phyloP scores from a whole-genome alignment of 192 early-diverging fungal species.

The Lobulomyces angularis region DNA sequence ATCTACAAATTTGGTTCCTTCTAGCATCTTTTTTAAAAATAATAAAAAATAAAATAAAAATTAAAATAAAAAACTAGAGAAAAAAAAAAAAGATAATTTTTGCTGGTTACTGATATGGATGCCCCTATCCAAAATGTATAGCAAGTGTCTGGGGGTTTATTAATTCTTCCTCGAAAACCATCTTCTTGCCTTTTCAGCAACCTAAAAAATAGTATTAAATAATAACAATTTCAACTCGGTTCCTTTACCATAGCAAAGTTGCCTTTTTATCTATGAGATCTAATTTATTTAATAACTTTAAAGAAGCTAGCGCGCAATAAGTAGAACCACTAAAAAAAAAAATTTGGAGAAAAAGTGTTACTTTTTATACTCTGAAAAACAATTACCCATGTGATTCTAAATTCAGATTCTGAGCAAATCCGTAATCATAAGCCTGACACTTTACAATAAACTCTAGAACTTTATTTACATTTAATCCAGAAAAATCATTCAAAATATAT shows the following conservation, averaged over 20 bases:
- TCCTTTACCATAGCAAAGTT: conserved; percentile 29
- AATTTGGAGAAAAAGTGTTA: too few relatives aligned
- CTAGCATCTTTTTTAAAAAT: conserved; percentile 33
- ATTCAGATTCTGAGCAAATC: conserved; percentile 62
- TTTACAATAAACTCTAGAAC: conserved; percentile 45
- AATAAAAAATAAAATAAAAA: conserved; percentile 6
- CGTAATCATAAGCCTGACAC: conserved; percentile 59
- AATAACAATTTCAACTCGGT: too few relatives aligned
- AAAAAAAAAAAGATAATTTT: neutral
- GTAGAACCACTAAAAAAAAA: conserved; percentile 78
- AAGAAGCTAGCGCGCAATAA: conserved; percentile 77
- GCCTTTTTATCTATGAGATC: conserved; percentile 13
- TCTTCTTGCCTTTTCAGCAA: conserved; percentile 57
- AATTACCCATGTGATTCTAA: conserved; percentile 68
- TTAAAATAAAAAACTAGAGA: neutral
- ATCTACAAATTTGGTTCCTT: conserved; percentile 45
- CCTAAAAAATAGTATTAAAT: conserved; percentile 66
- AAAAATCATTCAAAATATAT: conserved; percentile 79
- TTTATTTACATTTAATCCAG: conserved; percentile 55
- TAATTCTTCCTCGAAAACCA: conserved; percentile 84
- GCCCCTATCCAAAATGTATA: conserved; percentile 98
- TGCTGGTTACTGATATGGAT: conserved; percentile 38
- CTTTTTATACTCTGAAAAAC: neutral
- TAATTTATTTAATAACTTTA: conserved; percentile 53
- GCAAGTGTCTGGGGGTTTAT: conserved; percentile 84